These are phyloP conservation scores for Trichosanthes truncata DNA, from an alignment of 306 rosid genomes.

Conservation along the genomic window DNA sequence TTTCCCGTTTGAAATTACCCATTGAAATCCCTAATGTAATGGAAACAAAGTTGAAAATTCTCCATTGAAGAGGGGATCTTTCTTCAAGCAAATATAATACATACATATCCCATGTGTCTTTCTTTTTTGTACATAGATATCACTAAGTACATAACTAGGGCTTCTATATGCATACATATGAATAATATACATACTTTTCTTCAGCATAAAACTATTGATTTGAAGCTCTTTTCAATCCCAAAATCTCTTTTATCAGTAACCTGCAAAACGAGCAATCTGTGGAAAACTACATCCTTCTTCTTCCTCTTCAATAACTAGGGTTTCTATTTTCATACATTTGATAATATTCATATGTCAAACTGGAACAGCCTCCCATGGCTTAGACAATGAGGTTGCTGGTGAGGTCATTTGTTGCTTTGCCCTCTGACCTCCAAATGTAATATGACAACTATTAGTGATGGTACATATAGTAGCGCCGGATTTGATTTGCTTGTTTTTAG, in stretches of 20 bases:
- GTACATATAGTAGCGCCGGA: background rate
- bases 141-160: background rate
- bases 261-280: background rate
- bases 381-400: constrained; percentile 27
- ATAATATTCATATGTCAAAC: constrained; percentile 12
- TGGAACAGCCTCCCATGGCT: constrained; percentile 20
- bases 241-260: background rate
- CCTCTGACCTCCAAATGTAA: constrained; percentile 20
- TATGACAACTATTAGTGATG: background rate
- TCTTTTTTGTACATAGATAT: background rate
- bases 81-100: background rate
- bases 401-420: constrained; percentile 19
- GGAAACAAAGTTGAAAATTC: background rate
- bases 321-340: background rate
- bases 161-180: background rate
- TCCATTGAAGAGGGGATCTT: background rate
- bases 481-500: no score
- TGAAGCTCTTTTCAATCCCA: background rate
- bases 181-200: background rate
- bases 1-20: no score
- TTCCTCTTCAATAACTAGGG: background rate
- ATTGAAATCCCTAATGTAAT: no score
- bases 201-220: background rate
- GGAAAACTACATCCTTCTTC: background rate
- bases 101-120: background rate